Evolutionary conservation across 805 yeast species (phyloP), one percentile per base, ranked within the genome.

Genomic region (Metschnikowia kunwiensis): DNA sequence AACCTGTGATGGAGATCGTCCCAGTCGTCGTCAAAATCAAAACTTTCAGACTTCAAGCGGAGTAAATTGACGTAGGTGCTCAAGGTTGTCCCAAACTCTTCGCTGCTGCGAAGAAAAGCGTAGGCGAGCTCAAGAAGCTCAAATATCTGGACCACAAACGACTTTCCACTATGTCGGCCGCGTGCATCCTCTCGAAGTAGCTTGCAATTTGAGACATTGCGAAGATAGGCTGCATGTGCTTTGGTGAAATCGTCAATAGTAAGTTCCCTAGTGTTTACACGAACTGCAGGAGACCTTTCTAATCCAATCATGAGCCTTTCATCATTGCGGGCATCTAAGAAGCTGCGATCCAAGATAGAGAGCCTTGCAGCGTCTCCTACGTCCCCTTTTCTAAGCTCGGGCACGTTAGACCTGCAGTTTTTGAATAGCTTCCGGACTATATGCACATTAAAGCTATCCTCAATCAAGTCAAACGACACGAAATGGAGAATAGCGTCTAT

Each of bases 401-500:
- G 15, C 3, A 34, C 26, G 5, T 17, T n/a, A 8, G 36, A 23
- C 15, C 20, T 16, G 15, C 7, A 18, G 1, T 16, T 21, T 18
- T 33, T 37, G 45, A 60, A 59, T 11, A 60, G 42, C 32, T 50
- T 53, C 22, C 47, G 42, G 5, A 48, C 44, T 7, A 63, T 44
- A 13, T 54, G 42, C 21, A 44, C 42, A 12, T 60, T 40, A 37
- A 58, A 67, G 38, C 59, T 68, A 16, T 54, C 51, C 24, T 75
- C 78, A 23, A 76, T 71, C 12, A 76, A 55, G 36, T 74, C 77
- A 43, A 55, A 63, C 13, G 71, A 63, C 13, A 76, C 58, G 43
- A 65, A 74, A 22, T 58, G 58, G 18, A 64, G 49, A 5, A 77
- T 42, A 1, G 58, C 55, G 31, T 63, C 63, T 19, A 77, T 51